Conservation (phyloP, 2,329 filamentous ascomycete species). For the Xylariaceae sp. region DNA sequence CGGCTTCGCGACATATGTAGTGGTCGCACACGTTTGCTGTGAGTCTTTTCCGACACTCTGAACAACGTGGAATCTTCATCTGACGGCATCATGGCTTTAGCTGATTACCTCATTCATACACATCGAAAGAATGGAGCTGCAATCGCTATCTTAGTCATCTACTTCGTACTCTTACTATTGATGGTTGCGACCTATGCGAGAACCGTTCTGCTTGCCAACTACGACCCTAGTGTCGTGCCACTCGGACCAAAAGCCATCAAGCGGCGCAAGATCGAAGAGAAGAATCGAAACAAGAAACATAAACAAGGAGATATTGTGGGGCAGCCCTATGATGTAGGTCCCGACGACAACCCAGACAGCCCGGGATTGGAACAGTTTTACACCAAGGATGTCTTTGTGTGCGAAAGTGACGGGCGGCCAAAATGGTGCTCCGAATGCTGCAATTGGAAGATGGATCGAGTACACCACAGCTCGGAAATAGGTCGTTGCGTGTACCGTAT, state of each 20-base stretch:
- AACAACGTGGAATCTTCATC: slow-evolving; percentile 1
- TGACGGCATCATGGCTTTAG: slow-evolving; percentile 33
- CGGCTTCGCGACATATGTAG: slow-evolving; percentile 66
- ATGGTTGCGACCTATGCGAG: slow-evolving; percentile 67
- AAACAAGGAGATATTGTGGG: slow-evolving; percentile 29
- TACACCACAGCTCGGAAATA: slow-evolving; percentile 81
- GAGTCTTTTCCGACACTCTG: slow-evolving; percentile 29
- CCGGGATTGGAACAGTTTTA: slow-evolving; percentile 74
- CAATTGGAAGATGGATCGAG: slow-evolving; percentile 83
- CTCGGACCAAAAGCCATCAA: slow-evolving; percentile 43
- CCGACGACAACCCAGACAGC: slow-evolving; percentile 52
- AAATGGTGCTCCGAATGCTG: slow-evolving; percentile 81
- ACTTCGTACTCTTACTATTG: slow-evolving; percentile 66
- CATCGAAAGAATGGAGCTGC: slow-evolving; percentile 51
- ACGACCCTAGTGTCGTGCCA: slow-evolving; percentile 70
- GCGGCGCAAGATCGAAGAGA: slow-evolving; percentile 15
- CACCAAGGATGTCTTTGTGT: slow-evolving; percentile 77
- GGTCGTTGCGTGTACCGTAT: slow-evolving; percentile 81
- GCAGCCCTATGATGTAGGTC: slow-evolving; percentile 29
- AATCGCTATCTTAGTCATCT: slow-evolving; percentile 66
- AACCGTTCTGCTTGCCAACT: slow-evolving; percentile 62
- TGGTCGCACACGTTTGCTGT: slow-evolving; percentile 67
- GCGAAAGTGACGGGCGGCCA: slow-evolving; percentile 77
- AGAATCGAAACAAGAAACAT: slow-evolving; percentile 21
- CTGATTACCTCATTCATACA: slow-evolving; percentile 63